Evolutionary conservation across 164 flowering plant species (phyloP).

Genomic region (Cinnamomum chago): DNA sequence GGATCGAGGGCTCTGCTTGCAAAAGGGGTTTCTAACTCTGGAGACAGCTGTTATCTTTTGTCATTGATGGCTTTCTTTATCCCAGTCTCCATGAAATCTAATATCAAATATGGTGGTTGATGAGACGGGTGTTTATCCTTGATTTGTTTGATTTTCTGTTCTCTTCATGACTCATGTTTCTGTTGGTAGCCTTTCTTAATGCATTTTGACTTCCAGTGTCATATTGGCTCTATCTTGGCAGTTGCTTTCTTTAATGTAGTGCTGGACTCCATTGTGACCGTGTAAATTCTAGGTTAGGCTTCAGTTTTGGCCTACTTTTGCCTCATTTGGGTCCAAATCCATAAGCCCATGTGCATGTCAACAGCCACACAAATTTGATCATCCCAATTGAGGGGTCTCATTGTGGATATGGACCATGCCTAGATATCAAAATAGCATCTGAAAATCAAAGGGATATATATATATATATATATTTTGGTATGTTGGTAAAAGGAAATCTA

Average conservation of each 20-base stretch:
- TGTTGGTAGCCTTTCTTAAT: background rate
- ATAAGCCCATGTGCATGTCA: too few species aligned
- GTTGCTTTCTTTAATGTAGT: too few species aligned
- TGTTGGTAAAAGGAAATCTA: background rate
- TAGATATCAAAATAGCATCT: too few species aligned
- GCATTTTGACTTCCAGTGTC: background rate
- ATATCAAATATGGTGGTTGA: conserved; percentile 48
- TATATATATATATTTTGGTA: background rate
- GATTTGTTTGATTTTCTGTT: background rate
- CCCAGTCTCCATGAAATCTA: conserved; percentile 39
- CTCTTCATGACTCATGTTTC: background rate
- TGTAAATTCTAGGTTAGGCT: too few species aligned
- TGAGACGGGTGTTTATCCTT: conserved; percentile 15
- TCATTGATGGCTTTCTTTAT: conserved; percentile 22
- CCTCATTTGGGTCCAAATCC: too few species aligned
- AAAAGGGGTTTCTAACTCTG: conserved; percentile 25
- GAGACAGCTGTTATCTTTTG: conserved; percentile 52
- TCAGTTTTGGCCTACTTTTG: too few species aligned
- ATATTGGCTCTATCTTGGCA: background rate
- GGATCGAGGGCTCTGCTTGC: conserved; percentile 25
- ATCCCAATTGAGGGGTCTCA: too few species aligned
- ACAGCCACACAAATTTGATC: too few species aligned
- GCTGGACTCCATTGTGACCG: too few species aligned
- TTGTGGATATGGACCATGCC: background rate
- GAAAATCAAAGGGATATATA: too few species aligned